These are phyloP conservation scores for Cicer pinnatifidum DNA, from an alignment of 306 rosid genomes.

Conservation along the genomic window DNA sequence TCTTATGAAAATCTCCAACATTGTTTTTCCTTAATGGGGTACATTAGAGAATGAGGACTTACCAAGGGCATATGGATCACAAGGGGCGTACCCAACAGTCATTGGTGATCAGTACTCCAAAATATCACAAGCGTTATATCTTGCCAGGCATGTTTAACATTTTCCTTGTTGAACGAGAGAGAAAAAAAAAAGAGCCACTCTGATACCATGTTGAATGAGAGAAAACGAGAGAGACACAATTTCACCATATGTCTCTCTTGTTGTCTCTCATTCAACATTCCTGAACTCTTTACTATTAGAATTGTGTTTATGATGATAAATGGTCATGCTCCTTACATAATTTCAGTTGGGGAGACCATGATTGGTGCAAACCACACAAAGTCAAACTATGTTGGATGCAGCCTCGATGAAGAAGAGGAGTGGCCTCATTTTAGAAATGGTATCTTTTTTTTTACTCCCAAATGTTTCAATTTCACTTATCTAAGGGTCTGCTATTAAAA, in stretches of 20 bases:
- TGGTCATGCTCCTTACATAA: conserved; percentile 36
- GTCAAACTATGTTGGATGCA: conserved; percentile 77
- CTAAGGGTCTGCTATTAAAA: conserved; percentile 32
- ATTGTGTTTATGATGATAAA: conserved; percentile 34
- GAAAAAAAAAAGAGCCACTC: no score
- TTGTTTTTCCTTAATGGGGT: conserved; percentile 38
- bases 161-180: not conserved
- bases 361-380: conserved; percentile 59
- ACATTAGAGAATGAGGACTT: conserved; percentile 77
- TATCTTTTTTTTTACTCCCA: conserved; percentile 43
- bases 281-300: not conserved
- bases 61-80: conserved; percentile 81
- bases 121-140: conserved; percentile 81
- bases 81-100: conserved; percentile 87
- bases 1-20: conserved; percentile 23
- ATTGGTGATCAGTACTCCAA: conserved; percentile 78
- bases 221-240: no score
- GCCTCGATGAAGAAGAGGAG: conserved; percentile 82
- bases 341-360: conserved; percentile 90
- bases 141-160: conserved; percentile 74
- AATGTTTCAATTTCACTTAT: conserved; percentile 26
- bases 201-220: no score
- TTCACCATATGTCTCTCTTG: no score
- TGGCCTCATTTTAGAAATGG: conserved; percentile 89
- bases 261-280: not conserved